A percentile compares a stretch with the other conserved stretches of the same genome.
phyloP scores from a whole-genome alignment of 2,329 filamentous ascomycete species.

The Arthroderma sp. region DNA sequence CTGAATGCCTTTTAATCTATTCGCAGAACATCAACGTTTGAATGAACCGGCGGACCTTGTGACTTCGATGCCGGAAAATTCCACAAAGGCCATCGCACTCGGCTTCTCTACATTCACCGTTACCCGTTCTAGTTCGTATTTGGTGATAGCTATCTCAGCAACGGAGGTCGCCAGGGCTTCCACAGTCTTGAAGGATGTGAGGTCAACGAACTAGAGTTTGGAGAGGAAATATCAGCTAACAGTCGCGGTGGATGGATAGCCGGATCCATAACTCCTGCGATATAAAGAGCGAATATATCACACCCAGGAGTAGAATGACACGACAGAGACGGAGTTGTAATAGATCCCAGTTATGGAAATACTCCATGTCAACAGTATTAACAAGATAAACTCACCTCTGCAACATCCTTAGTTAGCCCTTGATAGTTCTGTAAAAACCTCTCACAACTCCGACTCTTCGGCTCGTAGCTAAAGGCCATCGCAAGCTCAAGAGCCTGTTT shows the following conservation, averaged over 20 bases:
- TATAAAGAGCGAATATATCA: no score
- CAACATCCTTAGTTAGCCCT: slow-evolving; percentile 25
- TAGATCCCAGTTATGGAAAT: not conserved
- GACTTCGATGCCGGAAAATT: slow-evolving; percentile 36
- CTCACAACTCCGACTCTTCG: slow-evolving; percentile 17
- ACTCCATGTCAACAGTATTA: slow-evolving; percentile 1
- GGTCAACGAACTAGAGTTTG: slow-evolving; percentile 30
- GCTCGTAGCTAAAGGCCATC: slow-evolving; percentile 24
- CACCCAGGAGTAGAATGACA: no score
- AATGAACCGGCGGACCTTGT: slow-evolving; percentile 26
- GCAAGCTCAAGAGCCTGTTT: slow-evolving; percentile 36
- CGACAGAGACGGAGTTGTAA: no score
- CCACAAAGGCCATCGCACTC: slow-evolving; percentile 37
- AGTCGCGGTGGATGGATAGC: no score
- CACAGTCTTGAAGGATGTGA: slow-evolving; percentile 37
- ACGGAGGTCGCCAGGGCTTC: slow-evolving; percentile 39
- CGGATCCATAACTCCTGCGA: no score
- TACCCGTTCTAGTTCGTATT: slow-evolving; percentile 33
- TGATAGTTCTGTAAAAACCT: slow-evolving; percentile 27
- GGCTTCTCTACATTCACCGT: slow-evolving; percentile 39
- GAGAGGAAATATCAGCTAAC: not conserved
- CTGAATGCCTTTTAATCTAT: no score
- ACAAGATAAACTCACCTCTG: slow-evolving; percentile 21
- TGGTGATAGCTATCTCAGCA: slow-evolving; percentile 33
- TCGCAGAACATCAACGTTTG: no score